Percentiles rank a stretch among this genome's conserved stretches.
These are phyloP conservation scores for Tuber umbilicatum DNA, from an alignment of 495 filamentous ascomycete species.

Conservation along the genomic window DNA sequence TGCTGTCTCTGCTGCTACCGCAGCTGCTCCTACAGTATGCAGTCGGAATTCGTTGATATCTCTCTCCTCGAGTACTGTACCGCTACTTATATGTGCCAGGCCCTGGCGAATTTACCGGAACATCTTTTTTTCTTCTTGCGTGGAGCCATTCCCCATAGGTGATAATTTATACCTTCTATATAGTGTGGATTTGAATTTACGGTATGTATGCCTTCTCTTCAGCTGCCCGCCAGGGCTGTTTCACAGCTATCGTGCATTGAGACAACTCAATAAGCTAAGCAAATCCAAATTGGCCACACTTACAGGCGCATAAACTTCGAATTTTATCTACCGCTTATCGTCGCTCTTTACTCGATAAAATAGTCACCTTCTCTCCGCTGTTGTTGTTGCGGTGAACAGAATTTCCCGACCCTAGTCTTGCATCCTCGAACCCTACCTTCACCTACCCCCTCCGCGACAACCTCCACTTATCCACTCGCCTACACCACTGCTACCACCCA, in stretches of 20 bases:
- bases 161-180: neutral
- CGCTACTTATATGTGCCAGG: neutral
- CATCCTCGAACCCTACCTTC: neutral
- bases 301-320: neutral
- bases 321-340: neutral
- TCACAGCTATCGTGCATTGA: conserved; percentile 8
- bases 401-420: neutral
- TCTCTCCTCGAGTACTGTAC: neutral
- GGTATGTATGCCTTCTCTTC: neutral
- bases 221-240: neutral
- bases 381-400: neutral
- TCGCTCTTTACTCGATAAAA: neutral
- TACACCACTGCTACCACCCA: neutral
- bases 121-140: conserved; percentile 3
- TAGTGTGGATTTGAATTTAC: neutral
- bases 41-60: neutral
- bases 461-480: neutral
- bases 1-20: neutral
- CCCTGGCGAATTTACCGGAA: neutral
- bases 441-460: neutral
- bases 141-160: neutral
- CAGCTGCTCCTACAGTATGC: neutral
- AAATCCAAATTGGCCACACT: conserved; percentile 1
- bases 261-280: conserved; percentile 9
- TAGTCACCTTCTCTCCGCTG: neutral